A percentile compares a stretch with the other conserved stretches of the same genome.
These are phyloP conservation scores for Trametes polyzona DNA, from an alignment of 1,284 basidiomycete species.

Conservation along the genomic window DNA sequence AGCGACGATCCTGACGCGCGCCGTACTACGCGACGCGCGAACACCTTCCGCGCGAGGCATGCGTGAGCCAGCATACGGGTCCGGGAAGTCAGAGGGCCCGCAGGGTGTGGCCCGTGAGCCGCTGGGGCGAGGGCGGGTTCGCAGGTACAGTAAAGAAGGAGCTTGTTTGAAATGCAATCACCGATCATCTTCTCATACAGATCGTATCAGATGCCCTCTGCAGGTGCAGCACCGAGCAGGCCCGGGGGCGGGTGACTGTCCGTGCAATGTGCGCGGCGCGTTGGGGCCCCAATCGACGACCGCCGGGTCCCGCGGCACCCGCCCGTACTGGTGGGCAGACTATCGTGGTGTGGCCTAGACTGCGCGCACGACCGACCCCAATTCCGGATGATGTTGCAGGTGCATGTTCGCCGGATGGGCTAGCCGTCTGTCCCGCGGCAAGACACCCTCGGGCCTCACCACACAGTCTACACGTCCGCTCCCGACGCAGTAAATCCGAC, in stretches of 20 bases:
- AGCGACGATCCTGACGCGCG: constrained; percentile 21
- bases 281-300: constrained; percentile 16
- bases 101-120: too few relatives aligned
- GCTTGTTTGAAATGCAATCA: constrained; percentile 24
- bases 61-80: not conserved
- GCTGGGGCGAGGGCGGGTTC: not conserved
- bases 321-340: not conserved
- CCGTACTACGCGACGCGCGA: not conserved
- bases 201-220: constrained; percentile 29
- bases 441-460: constrained; percentile 10
- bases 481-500: not conserved
- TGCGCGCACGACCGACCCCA: constrained; percentile 17
- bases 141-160: constrained; percentile 21
- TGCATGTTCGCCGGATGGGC: constrained; percentile 6
- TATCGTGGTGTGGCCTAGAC: constrained; percentile 14
- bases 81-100: constrained; percentile 14
- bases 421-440: constrained; percentile 3
- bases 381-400: constrained; percentile 24
- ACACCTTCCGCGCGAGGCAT: not conserved
- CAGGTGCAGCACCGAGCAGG: not conserved
- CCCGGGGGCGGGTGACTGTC: not conserved
- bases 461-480: constrained; percentile 1
- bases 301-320: constrained; percentile 9
- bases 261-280: not conserved
- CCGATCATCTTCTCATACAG: constrained; percentile 33